Conservation (phyloP, 2,329 filamentous ascomycete genomes). For the Allantophomopsis cytisporea region DNA sequence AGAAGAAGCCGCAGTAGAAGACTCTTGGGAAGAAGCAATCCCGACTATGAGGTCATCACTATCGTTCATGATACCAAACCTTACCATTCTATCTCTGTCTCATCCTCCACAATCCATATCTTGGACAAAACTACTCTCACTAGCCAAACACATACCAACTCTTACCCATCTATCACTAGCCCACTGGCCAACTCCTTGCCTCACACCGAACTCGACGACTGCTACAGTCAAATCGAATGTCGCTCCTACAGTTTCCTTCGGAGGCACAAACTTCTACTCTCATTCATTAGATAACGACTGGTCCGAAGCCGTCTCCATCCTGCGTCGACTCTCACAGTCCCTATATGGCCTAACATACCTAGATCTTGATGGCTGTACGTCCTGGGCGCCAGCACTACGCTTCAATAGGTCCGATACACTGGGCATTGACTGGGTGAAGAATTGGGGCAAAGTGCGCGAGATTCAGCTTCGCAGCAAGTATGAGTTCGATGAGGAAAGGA, state of each 20-base stretch:
- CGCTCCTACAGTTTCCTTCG: conserved; percentile 31
- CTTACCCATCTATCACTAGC: conserved; percentile 48
- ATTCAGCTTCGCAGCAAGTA: conserved; percentile 8
- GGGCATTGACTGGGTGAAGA: conserved; percentile 13
- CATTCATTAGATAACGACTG: conserved; percentile 44
- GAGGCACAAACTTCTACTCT: conserved; percentile 41
- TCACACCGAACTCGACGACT: conserved; percentile 38
- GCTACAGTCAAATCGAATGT: conserved; percentile 30
- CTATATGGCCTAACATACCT: conserved; percentile 47
- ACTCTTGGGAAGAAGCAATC: conserved; percentile 11
- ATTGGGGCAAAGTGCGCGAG: conserved; percentile 10
- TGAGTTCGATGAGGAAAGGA: conserved; percentile 3
- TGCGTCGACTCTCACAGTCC: conserved; percentile 37
- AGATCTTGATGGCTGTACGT: conserved; percentile 43
- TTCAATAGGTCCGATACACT: neutral
- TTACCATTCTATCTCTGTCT: conserved; percentile 48
- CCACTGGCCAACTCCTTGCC: conserved; percentile 45
- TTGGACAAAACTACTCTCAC: conserved; percentile 42
- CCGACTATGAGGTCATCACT: conserved; percentile 1
- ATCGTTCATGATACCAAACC: conserved; percentile 28
- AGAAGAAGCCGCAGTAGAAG: conserved; percentile 1
- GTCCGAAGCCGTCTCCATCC: conserved; percentile 40
- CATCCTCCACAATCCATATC: conserved; percentile 24
- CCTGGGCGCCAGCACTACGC: conserved; percentile 28
- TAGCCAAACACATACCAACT: conserved; percentile 36